Base-by-base conservation (phyloP, 2,329 filamentous ascomycete genomes). In the Diaporthe nobilis region DNA sequence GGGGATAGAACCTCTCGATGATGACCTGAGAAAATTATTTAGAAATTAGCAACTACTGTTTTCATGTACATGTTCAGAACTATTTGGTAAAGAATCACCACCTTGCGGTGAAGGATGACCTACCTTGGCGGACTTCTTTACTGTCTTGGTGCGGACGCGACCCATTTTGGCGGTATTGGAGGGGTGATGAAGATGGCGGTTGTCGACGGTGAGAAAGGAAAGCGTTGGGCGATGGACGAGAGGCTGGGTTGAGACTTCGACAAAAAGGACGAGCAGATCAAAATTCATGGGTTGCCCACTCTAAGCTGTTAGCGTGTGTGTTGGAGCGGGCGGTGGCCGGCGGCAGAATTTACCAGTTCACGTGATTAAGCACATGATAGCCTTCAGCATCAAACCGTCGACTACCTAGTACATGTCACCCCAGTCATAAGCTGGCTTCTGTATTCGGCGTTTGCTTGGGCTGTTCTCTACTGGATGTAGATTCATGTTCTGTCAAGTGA, bases 1-100 rank as follows among this genome's bases (percentile, higher is more conserved):
- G 95, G 86, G 97, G 97, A 90, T 98, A 97, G 92, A 97, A 97
- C 82, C 94, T 92, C 94, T 98, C 96, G 89, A 99, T 98, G 91
- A 98, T 96, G 92, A 98, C 95, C 28, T 28, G 28, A 28, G 3
- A 28, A 28, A 28, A 28, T 28, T 28, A 28, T 28, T 28, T 28
- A 28, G 28, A 28, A 28, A 28, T 28, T 28, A 28, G 28, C 28
- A 28, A 28, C 28, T 28, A 28, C 28, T 28, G 2, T 28, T 28
- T 28, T 28, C 28, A 28, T 28, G 28, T 28, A 28, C 28, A 28
- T 28, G 28, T 28, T 28, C 28, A 28, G 28, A 28, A 28, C 28
- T 28, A 28, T 28, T 28, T 28, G 28, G 28, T 28, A 28, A 28
- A 28, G 28, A 28, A 28, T 28, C 28, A 28, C 28, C 28, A 28